A percentile compares a stretch with the other conserved stretches of the same genome.
phyloP scores from a whole-genome alignment of 257 asterid genomes.

The Anisodus tanguticus region DNA sequence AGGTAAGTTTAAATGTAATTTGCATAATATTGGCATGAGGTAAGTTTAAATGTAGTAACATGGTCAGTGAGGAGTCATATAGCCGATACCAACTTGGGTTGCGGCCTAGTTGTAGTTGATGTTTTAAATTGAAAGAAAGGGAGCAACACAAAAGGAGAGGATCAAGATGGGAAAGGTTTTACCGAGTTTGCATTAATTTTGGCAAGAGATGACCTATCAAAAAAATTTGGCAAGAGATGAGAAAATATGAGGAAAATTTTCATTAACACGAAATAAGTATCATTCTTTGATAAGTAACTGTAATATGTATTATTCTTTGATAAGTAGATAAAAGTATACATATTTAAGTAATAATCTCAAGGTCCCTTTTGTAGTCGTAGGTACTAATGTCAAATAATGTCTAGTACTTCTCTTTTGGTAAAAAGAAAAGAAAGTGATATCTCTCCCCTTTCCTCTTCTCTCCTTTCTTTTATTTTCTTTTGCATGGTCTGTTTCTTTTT shows the following conservation, averaged over 20 bases:
- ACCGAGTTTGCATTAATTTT: background rate
- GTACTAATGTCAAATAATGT: background rate
- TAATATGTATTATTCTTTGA: no score
- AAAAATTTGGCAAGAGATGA: background rate
- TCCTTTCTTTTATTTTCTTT: background rate
- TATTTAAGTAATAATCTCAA: background rate
- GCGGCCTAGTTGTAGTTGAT: background rate
- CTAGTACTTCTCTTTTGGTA: background rate
- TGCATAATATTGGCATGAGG: background rate
- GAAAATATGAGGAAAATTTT: background rate
- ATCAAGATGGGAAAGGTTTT: slow-evolving; percentile 21
- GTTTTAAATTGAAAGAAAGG: background rate
- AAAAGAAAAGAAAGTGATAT: background rate
- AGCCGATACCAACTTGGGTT: background rate
- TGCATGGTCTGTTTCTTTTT: background rate
- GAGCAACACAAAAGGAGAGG: background rate
- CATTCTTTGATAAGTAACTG: no score
- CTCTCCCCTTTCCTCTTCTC: background rate
- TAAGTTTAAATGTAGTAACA: background rate
- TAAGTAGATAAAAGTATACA: background rate
- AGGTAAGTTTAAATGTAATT: background rate
- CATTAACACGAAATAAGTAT: background rate
- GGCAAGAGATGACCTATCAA: no score
- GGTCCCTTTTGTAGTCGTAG: background rate
- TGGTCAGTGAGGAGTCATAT: background rate